These are phyloP conservation scores for Fragaria iinumae DNA, from an alignment of 306 rosid genomes.

Conservation along the genomic window DNA sequence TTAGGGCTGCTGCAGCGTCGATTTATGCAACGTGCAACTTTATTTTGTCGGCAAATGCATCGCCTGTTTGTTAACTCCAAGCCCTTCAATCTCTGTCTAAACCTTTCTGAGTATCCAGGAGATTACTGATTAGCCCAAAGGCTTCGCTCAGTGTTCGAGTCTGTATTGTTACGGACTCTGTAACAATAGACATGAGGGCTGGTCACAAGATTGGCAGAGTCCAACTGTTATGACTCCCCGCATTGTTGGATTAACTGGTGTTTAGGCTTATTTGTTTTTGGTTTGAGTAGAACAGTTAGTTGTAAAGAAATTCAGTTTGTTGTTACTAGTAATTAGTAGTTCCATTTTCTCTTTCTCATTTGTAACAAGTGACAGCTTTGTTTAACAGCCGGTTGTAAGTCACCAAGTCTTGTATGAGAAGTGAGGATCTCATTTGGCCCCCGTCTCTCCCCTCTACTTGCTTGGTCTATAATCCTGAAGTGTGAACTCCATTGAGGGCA, in stretches of 20 bases:
- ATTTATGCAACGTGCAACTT: conserved; percentile 91
- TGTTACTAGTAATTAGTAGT: not conserved
- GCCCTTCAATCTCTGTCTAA: conserved; percentile 7
- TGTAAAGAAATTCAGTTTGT: not conserved
- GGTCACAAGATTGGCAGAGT: conserved; percentile 1
- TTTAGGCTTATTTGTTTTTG: not conserved
- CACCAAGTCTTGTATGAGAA: not conserved
- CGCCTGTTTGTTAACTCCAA: conserved; percentile 22
- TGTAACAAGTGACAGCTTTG: not conserved
- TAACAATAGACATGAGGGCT: conserved; percentile 31
- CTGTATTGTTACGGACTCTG: conserved; percentile 21
- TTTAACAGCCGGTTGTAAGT: conserved; percentile 6
- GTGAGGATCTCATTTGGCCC: not conserved
- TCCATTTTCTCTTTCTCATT: not conserved
- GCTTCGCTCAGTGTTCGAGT: conserved; percentile 17
- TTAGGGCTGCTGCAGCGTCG: conserved; percentile 95
- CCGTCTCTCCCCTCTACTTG: not conserved
- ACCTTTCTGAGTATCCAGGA: conserved; percentile 19
- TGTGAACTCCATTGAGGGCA: not conserved
- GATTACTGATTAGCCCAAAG: conserved; percentile 24
- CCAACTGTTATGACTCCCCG: conserved; percentile 5
- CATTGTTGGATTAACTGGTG: not conserved
- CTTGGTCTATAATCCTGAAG: not conserved
- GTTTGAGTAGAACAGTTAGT: not conserved
- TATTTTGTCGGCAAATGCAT: conserved; percentile 51